Evolutionary conservation across 2,329 filamentous ascomycete species (phyloP), one percentile per base, ranked within the genome.

Genomic region (Phialocephala sp.): DNA sequence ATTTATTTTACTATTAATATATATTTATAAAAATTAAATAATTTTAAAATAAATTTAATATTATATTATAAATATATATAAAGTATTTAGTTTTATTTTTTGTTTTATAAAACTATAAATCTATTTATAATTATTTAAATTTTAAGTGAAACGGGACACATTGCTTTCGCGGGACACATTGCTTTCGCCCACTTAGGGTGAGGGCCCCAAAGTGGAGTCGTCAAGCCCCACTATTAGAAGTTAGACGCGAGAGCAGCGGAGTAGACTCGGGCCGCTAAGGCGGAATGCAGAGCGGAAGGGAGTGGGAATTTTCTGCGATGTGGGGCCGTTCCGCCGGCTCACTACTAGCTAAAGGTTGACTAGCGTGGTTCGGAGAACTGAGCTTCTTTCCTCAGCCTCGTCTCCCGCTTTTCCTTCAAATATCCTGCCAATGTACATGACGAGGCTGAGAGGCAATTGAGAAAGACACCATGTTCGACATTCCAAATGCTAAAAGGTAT

Each of bases 401-500:
- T 54, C 18, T 54, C 24, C 27, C 27, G 27, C 27, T 32, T 32
- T 32, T 32, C 27, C 27, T 32, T 6, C 45, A 8, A 50, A 22
- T 20, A 22, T 50, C 45, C 45, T 32, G 27, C 27, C 27, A 22
- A 24, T 50, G 8, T 50, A 11, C 45, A 11, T 11, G 8, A 50
- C 45, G 22, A 50, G 45, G 45, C 45, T 50, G 20, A 24, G 20
- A 50, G 22, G 18, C 22, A 22, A 56, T 8, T 8, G 47, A 50
- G 20, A 12, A 50, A 4, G 36, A 66, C 45, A 72, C 39, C 66
- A 86, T 86, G 83, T 85, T 85, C 69, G 81, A 83, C 47, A 62
- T 85, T 9, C 83, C 84, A 39, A 79, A 84, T 63, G 82, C 83
- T 57, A 86, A 85, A 73, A 79, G 83, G 84, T 85, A 75, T 66